phyloP scores from a whole-genome alignment of 805 yeast genomes.

The Kregervanrija fluxuum region DNA sequence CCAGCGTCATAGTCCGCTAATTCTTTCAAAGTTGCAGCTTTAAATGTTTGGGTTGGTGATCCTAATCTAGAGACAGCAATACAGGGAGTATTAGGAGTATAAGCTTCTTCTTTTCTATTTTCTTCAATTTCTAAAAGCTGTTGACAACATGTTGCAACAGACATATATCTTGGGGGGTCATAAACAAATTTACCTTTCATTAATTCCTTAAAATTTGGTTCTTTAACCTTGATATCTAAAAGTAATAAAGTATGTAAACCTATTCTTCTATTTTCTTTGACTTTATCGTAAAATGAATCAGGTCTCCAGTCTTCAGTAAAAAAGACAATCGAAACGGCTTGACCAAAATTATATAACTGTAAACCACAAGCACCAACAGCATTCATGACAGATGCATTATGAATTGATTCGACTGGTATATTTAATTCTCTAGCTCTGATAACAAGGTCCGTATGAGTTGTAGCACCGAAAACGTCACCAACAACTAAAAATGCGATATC shows the following conservation, averaged over 20 bases:
- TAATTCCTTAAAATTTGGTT: conserved; percentile 90
- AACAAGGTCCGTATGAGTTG: conserved; percentile 93
- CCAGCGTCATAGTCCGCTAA: conserved; percentile 83
- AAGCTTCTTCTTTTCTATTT: conserved; percentile 64
- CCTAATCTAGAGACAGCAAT: conserved; percentile 91
- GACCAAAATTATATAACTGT: conserved; percentile 92
- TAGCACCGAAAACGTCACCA: conserved; percentile 97
- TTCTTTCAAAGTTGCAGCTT: conserved; percentile 77
- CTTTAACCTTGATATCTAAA: conserved; percentile 92
- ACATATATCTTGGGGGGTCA: conserved; percentile 97
- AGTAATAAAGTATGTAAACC: conserved; percentile 88
- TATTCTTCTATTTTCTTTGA: conserved; percentile 80
- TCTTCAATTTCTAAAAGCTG: conserved; percentile 89
- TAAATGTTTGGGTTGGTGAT: conserved; percentile 72
- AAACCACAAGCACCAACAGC: conserved; percentile 98
- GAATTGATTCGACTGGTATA: conserved; percentile 74
- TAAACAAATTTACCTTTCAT: conserved; percentile 87
- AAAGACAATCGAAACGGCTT: conserved; percentile 93
- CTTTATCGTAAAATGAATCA: conserved; percentile 85
- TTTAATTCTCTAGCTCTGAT: conserved; percentile 82
- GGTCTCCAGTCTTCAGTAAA: conserved; percentile 96
- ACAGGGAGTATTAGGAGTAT: conserved; percentile 83
- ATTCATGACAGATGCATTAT: conserved; percentile 96
- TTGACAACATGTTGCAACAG: conserved; percentile 78
- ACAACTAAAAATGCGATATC: conserved; percentile 94